Conservation (phyloP, 768 basidiomycete genomes). For the Boletus subparvulus region DNA sequence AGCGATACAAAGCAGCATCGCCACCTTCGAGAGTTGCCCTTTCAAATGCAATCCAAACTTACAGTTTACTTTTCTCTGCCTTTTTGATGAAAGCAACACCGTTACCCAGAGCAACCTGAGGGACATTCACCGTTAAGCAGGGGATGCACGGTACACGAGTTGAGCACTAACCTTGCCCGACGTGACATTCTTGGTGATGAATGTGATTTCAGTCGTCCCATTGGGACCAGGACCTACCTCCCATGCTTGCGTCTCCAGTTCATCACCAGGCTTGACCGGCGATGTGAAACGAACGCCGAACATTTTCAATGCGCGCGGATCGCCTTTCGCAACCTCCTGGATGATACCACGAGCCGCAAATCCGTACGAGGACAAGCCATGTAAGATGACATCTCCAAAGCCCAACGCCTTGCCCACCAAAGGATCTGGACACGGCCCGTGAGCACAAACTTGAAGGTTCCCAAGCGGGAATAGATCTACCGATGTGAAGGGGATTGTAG, state of each 20-base stretch:
- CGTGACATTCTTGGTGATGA: conserved; percentile 58
- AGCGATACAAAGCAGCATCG: neutral
- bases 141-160: neutral
- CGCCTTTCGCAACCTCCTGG: conserved; percentile 56
- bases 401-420: conserved; percentile 67
- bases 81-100: conserved; percentile 67
- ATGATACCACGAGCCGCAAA: conserved; percentile 79
- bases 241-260: conserved; percentile 77
- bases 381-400: conserved; percentile 83
- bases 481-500: conserved; percentile 78
- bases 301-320: conserved; percentile 60
- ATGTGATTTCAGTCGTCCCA: conserved; percentile 58
- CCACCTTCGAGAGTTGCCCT: neutral
- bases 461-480: conserved; percentile 32
- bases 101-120: conserved; percentile 52
- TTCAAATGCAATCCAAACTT: neutral
- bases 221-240: conserved; percentile 66
- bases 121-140: neutral
- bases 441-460: neutral
- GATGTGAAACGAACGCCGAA: conserved; percentile 79
- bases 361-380: conserved; percentile 80
- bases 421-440: conserved; percentile 51
- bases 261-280: conserved; percentile 82
- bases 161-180: conserved; percentile 51
- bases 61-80: conserved; percentile 45